Evolutionary conservation across 2,329 filamentous ascomycete genomes (phyloP).

Genomic region (Amauroascus niger): DNA sequence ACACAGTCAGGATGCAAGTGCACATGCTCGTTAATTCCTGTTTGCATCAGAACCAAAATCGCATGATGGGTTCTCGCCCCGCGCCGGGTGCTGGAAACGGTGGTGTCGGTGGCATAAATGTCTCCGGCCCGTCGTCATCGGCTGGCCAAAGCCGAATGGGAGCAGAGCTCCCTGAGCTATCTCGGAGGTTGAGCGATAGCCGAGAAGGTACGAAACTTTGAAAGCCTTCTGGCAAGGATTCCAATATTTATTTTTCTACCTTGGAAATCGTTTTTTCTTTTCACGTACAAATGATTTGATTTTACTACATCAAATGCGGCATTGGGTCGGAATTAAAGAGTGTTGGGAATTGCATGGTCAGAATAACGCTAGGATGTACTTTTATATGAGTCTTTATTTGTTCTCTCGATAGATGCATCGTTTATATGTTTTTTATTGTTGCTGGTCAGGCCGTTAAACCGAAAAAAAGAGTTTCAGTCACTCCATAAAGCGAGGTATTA

Average conservation of each 20-base stretch:
- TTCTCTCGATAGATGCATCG: background rate
- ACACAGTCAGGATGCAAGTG: conserved; percentile 50
- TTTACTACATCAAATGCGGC: background rate
- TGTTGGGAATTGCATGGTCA: background rate
- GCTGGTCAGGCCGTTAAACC: background rate
- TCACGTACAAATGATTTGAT: background rate
- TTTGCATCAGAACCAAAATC: conserved; percentile 37
- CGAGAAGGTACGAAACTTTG: conserved; percentile 35
- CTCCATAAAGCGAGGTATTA: background rate
- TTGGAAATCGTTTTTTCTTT: background rate
- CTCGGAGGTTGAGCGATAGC: conserved; percentile 32
- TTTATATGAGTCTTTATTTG: background rate
- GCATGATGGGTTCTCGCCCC: conserved; percentile 13
- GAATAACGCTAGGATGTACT: background rate
- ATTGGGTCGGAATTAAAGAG: background rate
- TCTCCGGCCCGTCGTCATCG: conserved; percentile 12
- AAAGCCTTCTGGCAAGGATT: background rate
- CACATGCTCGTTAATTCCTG: conserved; percentile 54
- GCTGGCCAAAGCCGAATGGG: conserved; percentile 20
- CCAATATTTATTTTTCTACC: background rate
- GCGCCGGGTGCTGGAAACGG: conserved; percentile 9
- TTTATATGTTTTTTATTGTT: background rate
- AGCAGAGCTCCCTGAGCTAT: conserved; percentile 14
- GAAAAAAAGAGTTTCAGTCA: background rate
- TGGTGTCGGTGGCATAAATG: conserved; percentile 6